A percentile compares a stretch with the other conserved stretches of the same genome.
Conservation (phyloP, 331 rosid species). For the Acacia pycnantha region DNA sequence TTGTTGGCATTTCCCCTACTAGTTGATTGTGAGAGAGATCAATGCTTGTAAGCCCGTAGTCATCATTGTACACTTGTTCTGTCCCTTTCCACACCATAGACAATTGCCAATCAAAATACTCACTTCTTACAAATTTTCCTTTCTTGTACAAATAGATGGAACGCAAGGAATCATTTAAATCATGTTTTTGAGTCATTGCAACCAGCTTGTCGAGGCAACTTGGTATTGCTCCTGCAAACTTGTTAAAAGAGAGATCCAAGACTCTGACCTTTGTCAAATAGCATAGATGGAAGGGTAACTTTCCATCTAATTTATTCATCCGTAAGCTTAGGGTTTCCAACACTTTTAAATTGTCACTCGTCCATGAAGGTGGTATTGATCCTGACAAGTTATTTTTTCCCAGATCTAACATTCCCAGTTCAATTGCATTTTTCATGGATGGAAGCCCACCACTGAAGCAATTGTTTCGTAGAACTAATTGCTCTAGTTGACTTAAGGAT, state of each 20-base stretch:
- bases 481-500: too few species aligned
- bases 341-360: background rate
- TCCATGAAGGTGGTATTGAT: background rate
- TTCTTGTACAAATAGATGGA: rapidly evolving
- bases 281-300: background rate
- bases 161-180: background rate
- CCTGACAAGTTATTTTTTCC: background rate
- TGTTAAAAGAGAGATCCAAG: slow-evolving; percentile 3
- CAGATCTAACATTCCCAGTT: background rate
- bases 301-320: background rate
- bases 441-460: background rate
- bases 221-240: background rate
- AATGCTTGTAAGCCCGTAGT: background rate
- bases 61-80: background rate
- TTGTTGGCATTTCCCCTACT: background rate
- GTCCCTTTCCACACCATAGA: background rate
- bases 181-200: background rate
- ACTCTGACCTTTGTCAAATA: background rate
- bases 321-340: background rate
- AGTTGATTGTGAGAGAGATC: background rate
- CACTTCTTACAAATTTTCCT: rapidly evolving
- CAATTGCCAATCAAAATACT: background rate
- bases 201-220: background rate
- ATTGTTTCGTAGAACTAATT: background rate
- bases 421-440: background rate